phyloP scores from a whole-genome alignment of 192 early-diverging fungal species.

The Phycomyces blakesleeanus region DNA sequence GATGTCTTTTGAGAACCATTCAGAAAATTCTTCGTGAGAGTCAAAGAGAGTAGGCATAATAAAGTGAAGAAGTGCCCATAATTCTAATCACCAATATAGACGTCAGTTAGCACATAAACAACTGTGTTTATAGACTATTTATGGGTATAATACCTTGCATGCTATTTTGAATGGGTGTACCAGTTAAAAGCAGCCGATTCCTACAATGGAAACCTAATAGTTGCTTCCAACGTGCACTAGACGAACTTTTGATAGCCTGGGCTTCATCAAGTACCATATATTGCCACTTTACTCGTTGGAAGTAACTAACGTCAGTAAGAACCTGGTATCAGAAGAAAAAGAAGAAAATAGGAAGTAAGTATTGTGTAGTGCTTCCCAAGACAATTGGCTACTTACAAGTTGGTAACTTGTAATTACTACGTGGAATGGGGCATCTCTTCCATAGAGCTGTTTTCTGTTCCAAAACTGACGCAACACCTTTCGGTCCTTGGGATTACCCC shows the following conservation, averaged over 20 bases:
- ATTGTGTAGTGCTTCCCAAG: no score
- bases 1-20: constrained; percentile 93
- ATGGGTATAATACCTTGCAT: constrained; percentile 83
- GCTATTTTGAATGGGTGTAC: constrained; percentile 91
- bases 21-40: constrained; percentile 89
- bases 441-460: constrained; percentile 71
- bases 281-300: constrained; percentile 87
- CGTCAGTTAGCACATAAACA: no score
- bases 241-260: constrained; percentile 91
- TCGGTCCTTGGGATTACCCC: constrained; percentile 80
- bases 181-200: constrained; percentile 82
- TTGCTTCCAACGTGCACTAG: constrained; percentile 82
- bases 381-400: constrained; percentile 48
- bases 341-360: neutral
- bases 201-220: constrained; percentile 80
- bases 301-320: constrained; percentile 76
- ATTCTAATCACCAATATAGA: no score
- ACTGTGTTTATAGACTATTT: no score
- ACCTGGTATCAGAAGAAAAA: constrained; percentile 30
- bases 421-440: constrained; percentile 78
- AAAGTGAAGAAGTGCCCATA: constrained; percentile 92
- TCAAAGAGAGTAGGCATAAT: constrained; percentile 95
- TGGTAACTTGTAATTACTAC: constrained; percentile 90
- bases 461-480: constrained; percentile 79
- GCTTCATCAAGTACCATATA: constrained; percentile 96